A percentile compares a stretch with the other conserved stretches of the same genome.
Evolutionary conservation across 768 basidiomycete genomes (phyloP).

Genomic region (Serendipita sp.): DNA sequence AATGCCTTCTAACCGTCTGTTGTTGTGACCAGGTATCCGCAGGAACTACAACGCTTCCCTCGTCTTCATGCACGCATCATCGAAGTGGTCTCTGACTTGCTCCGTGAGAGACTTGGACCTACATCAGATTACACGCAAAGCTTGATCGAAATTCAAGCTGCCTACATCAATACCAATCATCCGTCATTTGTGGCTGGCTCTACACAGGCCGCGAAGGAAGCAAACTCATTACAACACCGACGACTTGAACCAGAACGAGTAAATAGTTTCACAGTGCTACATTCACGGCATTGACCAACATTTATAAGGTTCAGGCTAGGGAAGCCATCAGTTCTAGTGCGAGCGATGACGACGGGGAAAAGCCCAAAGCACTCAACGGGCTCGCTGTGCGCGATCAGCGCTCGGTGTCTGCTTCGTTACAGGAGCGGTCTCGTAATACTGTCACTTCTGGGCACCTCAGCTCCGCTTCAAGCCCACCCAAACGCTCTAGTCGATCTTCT

Average conservation of each 20-base stretch:
- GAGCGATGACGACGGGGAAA: slow-evolving; percentile 44
- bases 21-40: slow-evolving; percentile 5
- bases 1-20: background rate
- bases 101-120: slow-evolving; percentile 88
- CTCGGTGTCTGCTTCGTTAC: slow-evolving; percentile 59
- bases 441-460: slow-evolving; percentile 19
- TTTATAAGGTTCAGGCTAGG: background rate
- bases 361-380: slow-evolving; percentile 34
- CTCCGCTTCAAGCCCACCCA: slow-evolving; percentile 18
- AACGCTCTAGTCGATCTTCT: slow-evolving; percentile 8
- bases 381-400: slow-evolving; percentile 41
- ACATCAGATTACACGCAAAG: slow-evolving; percentile 95
- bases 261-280: background rate
- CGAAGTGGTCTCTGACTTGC: slow-evolving; percentile 90
- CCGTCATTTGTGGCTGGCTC: slow-evolving; percentile 82
- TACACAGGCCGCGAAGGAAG: slow-evolving; percentile 36
- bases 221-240: background rate
- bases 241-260: background rate
- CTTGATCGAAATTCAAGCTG: slow-evolving; percentile 91
- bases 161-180: slow-evolving; percentile 99
- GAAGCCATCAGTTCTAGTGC: slow-evolving; percentile 15
- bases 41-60: slow-evolving; percentile 96
- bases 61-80: slow-evolving; percentile 82
- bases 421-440: slow-evolving; percentile 51
- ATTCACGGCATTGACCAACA: background rate